A percentile compares a stretch with the other conserved stretches of the same genome.
Evolutionary conservation across 2,329 filamentous ascomycete species (phyloP).

Genomic region (Cercospora zeina): DNA sequence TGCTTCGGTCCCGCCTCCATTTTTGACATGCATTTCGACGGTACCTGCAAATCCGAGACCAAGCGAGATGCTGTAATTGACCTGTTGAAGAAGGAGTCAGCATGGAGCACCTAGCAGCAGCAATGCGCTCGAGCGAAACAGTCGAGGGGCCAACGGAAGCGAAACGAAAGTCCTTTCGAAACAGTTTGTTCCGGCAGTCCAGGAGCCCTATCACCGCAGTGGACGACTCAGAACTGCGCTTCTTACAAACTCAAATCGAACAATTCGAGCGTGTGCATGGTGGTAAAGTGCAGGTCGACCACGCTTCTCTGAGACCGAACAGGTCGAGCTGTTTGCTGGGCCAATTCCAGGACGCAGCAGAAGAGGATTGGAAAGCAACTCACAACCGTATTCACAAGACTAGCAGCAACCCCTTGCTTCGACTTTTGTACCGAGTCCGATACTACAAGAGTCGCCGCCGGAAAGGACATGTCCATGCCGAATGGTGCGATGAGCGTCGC

Average conservation of each 20-base stretch:
- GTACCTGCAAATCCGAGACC: conserved; percentile 67
- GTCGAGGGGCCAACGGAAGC: conserved; percentile 4
- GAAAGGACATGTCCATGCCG: conserved; percentile 68
- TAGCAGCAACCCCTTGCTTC: conserved; percentile 56
- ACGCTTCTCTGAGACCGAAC: background rate
- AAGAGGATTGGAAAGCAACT: conserved; percentile 20
- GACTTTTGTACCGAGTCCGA: conserved; percentile 53
- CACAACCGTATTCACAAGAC: conserved; percentile 57
- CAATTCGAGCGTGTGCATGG: conserved; percentile 15
- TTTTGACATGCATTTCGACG: conserved; percentile 55
- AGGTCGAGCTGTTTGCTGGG: background rate
- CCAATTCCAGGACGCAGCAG: background rate
- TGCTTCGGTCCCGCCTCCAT: conserved; percentile 40
- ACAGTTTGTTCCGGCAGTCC: background rate
- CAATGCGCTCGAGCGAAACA: conserved; percentile 1
- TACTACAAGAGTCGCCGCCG: conserved; percentile 61
- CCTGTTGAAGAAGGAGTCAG: conserved; percentile 9
- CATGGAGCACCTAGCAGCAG: conserved; percentile 9
- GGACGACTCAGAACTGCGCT: background rate
- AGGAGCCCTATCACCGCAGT: background rate
- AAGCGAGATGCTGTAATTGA: conserved; percentile 69
- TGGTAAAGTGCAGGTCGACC: background rate
- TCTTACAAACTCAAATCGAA: conserved; percentile 10
- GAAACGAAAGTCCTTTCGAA: background rate
- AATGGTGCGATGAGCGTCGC: conserved; percentile 51